Conservation (phyloP, 208 protist species). For the Novymonas esmeraldas region DNA sequence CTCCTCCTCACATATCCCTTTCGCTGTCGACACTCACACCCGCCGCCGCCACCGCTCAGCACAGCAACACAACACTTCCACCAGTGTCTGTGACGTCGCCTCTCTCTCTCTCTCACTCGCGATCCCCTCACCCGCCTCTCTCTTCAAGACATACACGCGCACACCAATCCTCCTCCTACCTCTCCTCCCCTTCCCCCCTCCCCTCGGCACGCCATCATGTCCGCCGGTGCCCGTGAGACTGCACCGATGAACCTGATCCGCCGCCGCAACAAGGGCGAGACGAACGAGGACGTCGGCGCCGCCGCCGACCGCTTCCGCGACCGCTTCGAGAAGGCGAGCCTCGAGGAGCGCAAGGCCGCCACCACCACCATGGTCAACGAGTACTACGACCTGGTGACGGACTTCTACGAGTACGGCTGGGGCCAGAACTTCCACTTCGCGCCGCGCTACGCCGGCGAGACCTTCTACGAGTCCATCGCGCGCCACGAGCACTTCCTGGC, state of each 20-base stretch:
- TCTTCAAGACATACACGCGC: too few species aligned
- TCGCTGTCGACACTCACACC: too few species aligned
- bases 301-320: slow-evolving; percentile 81
- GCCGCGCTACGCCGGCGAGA: slow-evolving; percentile 79
- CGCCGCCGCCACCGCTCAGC: too few species aligned
- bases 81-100: too few species aligned
- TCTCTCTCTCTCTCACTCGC: too few species aligned
- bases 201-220: slow-evolving; percentile 36
- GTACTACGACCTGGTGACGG: slow-evolving; percentile 97
- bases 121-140: too few species aligned
- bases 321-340: slow-evolving; percentile 75
- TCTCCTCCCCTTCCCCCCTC: neutral
- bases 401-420: slow-evolving; percentile 98
- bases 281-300: slow-evolving; percentile 59
- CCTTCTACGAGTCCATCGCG: slow-evolving; percentile 90
- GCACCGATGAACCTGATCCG: slow-evolving; percentile 62
- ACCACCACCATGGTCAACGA: slow-evolving; percentile 91
- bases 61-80: too few species aligned
- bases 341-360: slow-evolving; percentile 69
- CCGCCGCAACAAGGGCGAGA: slow-evolving; percentile 45
- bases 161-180: neutral
- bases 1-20: too few species aligned
- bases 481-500: slow-evolving; percentile 97
- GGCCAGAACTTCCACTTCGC: slow-evolving; percentile 97
- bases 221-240: slow-evolving; percentile 51